Conservation (phyloP, 1,284 basidiomycete genomes). For the Dichomitus squalens region DNA sequence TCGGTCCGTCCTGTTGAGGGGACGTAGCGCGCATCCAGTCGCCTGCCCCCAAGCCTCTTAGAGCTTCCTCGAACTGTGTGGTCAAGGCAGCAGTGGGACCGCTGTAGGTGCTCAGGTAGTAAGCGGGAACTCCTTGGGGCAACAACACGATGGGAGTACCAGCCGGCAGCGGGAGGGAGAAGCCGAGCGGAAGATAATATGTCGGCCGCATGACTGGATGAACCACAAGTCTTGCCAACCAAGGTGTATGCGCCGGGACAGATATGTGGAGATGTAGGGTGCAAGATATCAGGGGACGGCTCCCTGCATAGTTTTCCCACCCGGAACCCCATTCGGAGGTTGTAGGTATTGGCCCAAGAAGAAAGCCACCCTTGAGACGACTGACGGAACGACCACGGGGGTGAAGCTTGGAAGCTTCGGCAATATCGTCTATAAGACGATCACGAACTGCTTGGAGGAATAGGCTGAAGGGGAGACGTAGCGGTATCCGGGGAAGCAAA, state of each 20-base stretch:
- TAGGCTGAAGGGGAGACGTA: slow-evolving; percentile 46
- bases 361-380: slow-evolving; percentile 59
- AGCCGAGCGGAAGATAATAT: slow-evolving; percentile 47
- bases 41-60: slow-evolving; percentile 60
- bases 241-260: slow-evolving; percentile 7
- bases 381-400: slow-evolving; percentile 35
- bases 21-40: slow-evolving; percentile 42
- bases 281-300: slow-evolving; percentile 58
- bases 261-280: slow-evolving; percentile 59
- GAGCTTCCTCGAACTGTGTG: slow-evolving; percentile 60
- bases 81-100: slow-evolving; percentile 65
- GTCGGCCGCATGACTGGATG: slow-evolving; percentile 62
- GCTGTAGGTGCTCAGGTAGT: slow-evolving; percentile 62
- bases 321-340: slow-evolving; percentile 60
- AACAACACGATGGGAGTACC: slow-evolving; percentile 69
- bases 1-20: slow-evolving; percentile 21
- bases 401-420: slow-evolving; percentile 34
- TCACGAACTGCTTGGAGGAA: slow-evolving; percentile 51
- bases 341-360: slow-evolving; percentile 48
- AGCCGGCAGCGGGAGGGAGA: slow-evolving; percentile 45
- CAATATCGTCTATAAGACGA: slow-evolving; percentile 57
- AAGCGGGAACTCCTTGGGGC: slow-evolving; percentile 72
- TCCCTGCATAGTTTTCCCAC: slow-evolving; percentile 57
- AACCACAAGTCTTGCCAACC: slow-evolving; percentile 50
- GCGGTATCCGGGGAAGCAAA: slow-evolving; percentile 45